Base-by-base conservation (phyloP, 1,139 yeast species). In the Lodderomyces oxycetoniae region DNA sequence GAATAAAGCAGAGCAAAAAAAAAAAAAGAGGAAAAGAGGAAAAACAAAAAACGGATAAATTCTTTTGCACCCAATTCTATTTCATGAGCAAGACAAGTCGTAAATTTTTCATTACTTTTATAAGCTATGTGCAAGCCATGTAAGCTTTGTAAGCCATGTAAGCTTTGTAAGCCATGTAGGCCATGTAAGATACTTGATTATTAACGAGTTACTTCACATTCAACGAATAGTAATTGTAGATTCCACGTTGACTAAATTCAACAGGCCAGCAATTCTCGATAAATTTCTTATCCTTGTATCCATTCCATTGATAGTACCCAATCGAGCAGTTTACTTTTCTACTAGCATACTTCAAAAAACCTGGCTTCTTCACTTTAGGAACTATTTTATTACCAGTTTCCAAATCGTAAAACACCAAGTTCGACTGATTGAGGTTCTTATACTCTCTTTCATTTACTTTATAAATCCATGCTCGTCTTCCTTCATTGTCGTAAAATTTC, bases 391-490 rank as follows among this genome's bases (percentile, higher is more conserved):
- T 67, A n/a, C 91, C 89, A 0, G 83, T 78, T 33, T 74, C 70
- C 25, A 74, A 58, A 58, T 82, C 88, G 49, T 79, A 82, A 43
- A 63, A 67, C 1, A 76, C 70, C 37, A 63, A 59, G 53, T 57
- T 68, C 9, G 61, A 47, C 5, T 29, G 21, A 20, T 39, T 44
- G 6, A 31, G 21, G 13, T 33, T 34, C 43, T 55, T 55, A 45
- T 57, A 60, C 11, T 24, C 30, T 11, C 59, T 59, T 3, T 63
- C 59, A 38, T 63, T 63, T 3, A 46, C 39, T 49, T 73, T 75
- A 52, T 77, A 82, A 14, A 85, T 55, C 95, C 95, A 87, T n/a
- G 85, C 79, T 41, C 96, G 67, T 43, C 95, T 68, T 4, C 95
- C 94, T 57, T 66, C 77, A 49, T 63, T 77, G 55, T 59, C 80